Evolutionary conservation across 1,139 yeast species (phyloP).

Genomic region (Arxiozyma bovina): DNA sequence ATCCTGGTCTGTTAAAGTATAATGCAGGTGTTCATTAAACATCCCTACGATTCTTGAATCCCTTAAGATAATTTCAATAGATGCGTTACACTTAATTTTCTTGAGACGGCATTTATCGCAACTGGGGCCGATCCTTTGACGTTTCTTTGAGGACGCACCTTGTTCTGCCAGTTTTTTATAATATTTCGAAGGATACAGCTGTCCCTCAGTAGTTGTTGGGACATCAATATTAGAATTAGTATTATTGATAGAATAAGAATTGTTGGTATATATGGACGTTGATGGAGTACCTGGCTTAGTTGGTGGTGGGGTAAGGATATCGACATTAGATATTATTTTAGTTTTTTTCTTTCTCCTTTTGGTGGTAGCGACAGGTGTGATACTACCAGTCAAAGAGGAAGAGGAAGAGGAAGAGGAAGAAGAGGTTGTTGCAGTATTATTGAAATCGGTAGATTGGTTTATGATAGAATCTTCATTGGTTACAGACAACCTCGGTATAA

Average conservation of each 20-base stretch:
- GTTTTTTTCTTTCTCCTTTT: not conserved
- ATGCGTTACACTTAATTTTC: constrained; percentile 70
- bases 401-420: not conserved
- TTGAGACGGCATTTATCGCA: constrained; percentile 64
- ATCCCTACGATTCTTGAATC: constrained; percentile 16
- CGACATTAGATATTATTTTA: not conserved
- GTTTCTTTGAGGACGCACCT: constrained; percentile 30
- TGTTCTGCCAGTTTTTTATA: constrained; percentile 1
- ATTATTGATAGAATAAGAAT: not conserved
- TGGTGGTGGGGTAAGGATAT: constrained; percentile 5
- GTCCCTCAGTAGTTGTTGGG: not conserved
- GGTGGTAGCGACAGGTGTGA: not conserved
- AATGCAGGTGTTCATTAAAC: constrained; percentile 14
- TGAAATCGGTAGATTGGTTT: not conserved
- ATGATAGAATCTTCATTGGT: not conserved
- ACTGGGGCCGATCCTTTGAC: constrained; percentile 64
- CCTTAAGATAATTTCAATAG: constrained; percentile 34
- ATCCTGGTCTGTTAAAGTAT: constrained; percentile 14
- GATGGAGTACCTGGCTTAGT: constrained; percentile 1
- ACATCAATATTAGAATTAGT: not conserved
- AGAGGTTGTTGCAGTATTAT: not conserved
- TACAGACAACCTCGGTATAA: not conserved
- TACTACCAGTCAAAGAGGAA: not conserved
- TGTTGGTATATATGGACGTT: not conserved
- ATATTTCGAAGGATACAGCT: not conserved